Evolutionary conservation across 2,329 filamentous ascomycete species (phyloP), one percentile per base, ranked within the genome.

Genomic region (Diaporthe sp.): DNA sequence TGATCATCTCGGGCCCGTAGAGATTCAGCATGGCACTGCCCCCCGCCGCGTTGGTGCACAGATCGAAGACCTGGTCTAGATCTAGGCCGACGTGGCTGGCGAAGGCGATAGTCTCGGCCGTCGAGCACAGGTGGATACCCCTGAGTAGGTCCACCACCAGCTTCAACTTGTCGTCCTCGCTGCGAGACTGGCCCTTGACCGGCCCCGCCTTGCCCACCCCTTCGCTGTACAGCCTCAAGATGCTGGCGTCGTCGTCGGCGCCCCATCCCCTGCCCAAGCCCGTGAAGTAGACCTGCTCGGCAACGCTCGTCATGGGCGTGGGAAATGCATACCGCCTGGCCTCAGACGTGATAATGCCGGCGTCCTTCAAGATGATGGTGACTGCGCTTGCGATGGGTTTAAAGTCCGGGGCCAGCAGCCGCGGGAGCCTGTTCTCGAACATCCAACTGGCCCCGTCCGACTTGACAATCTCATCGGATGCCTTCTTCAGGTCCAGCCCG

Each of bases 341-440:
- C 75, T 91, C 91, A 37, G 90, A 89, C 2, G 92, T 94, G 81
- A 94, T 93, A 82, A 94, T 94, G 68, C 89, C 87, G 80, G 86
- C 85, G 81, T 92, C 90, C 83, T 92, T 92, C 49, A 90, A 78
- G 76, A 92, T 92, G 78, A 92, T 92, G 42, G 87, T 88, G 67
- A 91, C 80, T 3, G 90, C 90, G 80, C 90, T 92, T 22, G 89
- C 89, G 49, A 91, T 82, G 0, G 90, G 90, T 77, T 87, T 84
- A 82, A 87, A 89, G 57, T 87, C 83, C 42, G 87, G 85, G 42
- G 87, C 84, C 51, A 92, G 79, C 82, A 92, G 90, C 58, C 91
- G 85, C 34, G 89, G 88, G 0, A 87, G 83, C 13, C 91, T 86
- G 79, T 92, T 90, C 81, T 90, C 90, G 73, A 91, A 87, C 90